Percentiles rank a stretch among this genome's conserved stretches.
Evolutionary conservation across 805 yeast species (phyloP).

Genomic region (Saccharomycopsis malanga): DNA sequence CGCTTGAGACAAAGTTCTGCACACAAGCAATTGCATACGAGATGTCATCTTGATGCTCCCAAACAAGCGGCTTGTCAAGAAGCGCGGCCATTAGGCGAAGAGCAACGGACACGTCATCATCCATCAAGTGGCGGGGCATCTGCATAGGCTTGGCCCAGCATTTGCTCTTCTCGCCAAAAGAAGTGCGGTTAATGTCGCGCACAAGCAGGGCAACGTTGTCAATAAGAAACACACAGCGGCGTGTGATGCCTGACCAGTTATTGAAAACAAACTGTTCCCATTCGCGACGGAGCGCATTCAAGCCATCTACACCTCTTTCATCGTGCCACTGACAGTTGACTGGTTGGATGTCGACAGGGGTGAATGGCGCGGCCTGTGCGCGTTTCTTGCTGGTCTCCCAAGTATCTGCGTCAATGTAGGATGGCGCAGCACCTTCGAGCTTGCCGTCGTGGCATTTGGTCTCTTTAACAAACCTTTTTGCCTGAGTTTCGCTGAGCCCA

Average conservation of each 20-base stretch:
- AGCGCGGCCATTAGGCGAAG: not conserved
- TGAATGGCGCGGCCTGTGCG: not conserved
- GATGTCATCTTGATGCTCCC: constrained; percentile 19
- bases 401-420: constrained; percentile 24
- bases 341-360: constrained; percentile 25
- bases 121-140: no score
- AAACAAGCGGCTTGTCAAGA: not conserved
- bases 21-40: constrained; percentile 34
- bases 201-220: constrained; percentile 35
- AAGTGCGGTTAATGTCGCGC: constrained; percentile 26
- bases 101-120: constrained; percentile 31
- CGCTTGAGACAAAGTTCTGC: constrained; percentile 30
- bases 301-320: constrained; percentile 34
- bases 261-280: constrained; percentile 31
- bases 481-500: constrained; percentile 9
- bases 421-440: no score
- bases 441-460: no score
- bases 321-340: constrained; percentile 34
- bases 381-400: constrained; percentile 26
- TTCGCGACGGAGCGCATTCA: constrained; percentile 34
- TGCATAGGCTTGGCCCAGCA: constrained; percentile 26
- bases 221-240: no score
- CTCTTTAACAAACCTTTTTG: constrained; percentile 1
- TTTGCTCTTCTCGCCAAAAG: constrained; percentile 30
- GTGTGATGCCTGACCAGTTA: constrained; percentile 37